Evolutionary conservation across 2,329 filamentous ascomycete genomes (phyloP), one percentile per base, ranked within the genome.

Genomic region (Aspergillus novofumigatus): DNA sequence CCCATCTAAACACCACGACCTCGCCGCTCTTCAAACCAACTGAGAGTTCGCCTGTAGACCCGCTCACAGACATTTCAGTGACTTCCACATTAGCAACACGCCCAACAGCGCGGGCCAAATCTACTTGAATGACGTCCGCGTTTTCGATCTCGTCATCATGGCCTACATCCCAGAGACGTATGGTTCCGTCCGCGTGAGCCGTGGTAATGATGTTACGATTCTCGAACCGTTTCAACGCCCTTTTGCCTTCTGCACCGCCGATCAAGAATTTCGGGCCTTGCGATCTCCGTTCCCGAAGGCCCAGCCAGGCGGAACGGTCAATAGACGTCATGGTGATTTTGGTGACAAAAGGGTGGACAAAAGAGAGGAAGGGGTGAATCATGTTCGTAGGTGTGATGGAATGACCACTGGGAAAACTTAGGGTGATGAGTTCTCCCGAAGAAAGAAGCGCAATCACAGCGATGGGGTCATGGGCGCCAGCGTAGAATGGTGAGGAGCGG

Each of bases 141-240:
- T 97, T 97, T 73, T 99, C 94, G 52, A 99, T 89, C 67, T 97
- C 91, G 69, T 99, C 94, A 14, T 86, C 90, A 67, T 96, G 90
- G 0, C 94, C 94, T 21, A 88, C 85, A 73, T 99, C 94, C 92
- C 92, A 99, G 6, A 97, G 79, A 32, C 92, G 83, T n/a, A 99
- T 81, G 0, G 90, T 95, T 53, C 92, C 91, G 73, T 99, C 94
- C 3, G 88, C 91, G 72, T 99, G 93, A 0, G 91, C 88, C 4
- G 90, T 91, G 59, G 93, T 89, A 6, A 96, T 83, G 48, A 97
- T 84, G 56, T 92, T 96, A 50, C 94, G 85, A 59, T 87, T 83
- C 67, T 96, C 92, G 65, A 90, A 92, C 60, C 90, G 81, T 66
- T 91, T 90, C 44, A 90, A 78, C 6, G 87, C 85, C 61, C 86